phyloP scores from a whole-genome alignment of 208 protist species.

The Leptomonas seymouri region DNA sequence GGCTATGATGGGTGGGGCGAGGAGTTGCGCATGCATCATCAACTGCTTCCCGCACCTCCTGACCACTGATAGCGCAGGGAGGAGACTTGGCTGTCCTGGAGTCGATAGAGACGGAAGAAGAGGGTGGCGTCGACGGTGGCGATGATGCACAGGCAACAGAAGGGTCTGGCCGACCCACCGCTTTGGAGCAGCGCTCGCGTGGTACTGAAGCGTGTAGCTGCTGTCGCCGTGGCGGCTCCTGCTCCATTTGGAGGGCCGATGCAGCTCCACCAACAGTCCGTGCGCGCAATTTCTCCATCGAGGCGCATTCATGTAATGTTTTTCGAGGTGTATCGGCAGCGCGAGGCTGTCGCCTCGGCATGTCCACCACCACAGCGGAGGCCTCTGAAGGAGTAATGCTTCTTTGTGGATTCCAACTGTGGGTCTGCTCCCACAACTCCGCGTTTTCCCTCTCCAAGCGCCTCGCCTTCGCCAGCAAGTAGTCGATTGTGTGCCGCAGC shows the following conservation, averaged over 20 bases:
- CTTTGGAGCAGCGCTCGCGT: slow-evolving; percentile 3
- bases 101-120: neutral
- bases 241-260: neutral
- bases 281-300: neutral
- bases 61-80: neutral
- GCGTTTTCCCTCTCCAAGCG: slow-evolving; percentile 32
- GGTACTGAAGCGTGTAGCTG: slow-evolving; percentile 9
- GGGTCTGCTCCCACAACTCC: slow-evolving; percentile 27
- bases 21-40: neutral
- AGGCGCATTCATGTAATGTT: neutral
- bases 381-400: neutral
- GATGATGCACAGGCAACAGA: neutral
- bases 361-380: neutral
- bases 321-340: neutral
- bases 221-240: neutral
- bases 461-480: slow-evolving; percentile 26
- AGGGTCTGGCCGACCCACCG: neutral
- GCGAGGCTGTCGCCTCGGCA: neutral
- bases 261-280: neutral
- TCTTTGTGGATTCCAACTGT: slow-evolving; percentile 33
- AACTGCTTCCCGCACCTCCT: no score
- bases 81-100: neutral
- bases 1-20: neutral
- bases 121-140: neutral
- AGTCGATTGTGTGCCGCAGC: slow-evolving; percentile 32